Evolutionary conservation across 192 early-diverging fungal species (phyloP).

Genomic region (Rhizoclosmatium globosum): DNA sequence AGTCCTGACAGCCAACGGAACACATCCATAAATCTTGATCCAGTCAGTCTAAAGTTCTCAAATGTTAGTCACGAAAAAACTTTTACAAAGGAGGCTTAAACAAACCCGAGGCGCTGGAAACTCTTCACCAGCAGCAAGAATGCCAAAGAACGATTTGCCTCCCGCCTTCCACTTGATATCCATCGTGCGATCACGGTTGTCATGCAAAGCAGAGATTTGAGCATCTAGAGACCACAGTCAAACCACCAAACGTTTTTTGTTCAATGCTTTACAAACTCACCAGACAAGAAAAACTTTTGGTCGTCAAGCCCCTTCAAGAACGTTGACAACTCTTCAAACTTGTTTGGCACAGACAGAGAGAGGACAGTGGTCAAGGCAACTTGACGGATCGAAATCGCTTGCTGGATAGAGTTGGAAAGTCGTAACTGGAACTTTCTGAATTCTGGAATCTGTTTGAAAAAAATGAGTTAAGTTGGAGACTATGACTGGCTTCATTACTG

Average conservation of each 20-base stretch:
- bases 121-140: background rate
- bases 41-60: background rate
- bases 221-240: background rate
- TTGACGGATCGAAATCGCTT: slow-evolving; percentile 70
- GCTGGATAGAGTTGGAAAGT: slow-evolving; percentile 79
- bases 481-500: background rate
- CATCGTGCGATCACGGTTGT: slow-evolving; percentile 35
- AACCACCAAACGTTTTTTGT: no score
- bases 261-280: background rate
- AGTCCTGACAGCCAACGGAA: slow-evolving; percentile 16
- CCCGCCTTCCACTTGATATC: slow-evolving; percentile 24
- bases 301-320: background rate
- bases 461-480: background rate
- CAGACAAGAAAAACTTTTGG: slow-evolving; percentile 10
- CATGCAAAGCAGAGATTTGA: slow-evolving; percentile 7
- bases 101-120: slow-evolving; percentile 9
- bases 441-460: slow-evolving; percentile 73
- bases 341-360: background rate
- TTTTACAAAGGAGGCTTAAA: background rate
- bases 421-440: slow-evolving; percentile 82
- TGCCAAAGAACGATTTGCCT: slow-evolving; percentile 30
- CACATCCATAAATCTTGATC: slow-evolving; percentile 26
- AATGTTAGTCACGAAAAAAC: background rate
- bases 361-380: slow-evolving; percentile 36
- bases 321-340: background rate